phyloP scores from a whole-genome alignment of 768 basidiomycete species.

The Lactarius deliciosus region DNA sequence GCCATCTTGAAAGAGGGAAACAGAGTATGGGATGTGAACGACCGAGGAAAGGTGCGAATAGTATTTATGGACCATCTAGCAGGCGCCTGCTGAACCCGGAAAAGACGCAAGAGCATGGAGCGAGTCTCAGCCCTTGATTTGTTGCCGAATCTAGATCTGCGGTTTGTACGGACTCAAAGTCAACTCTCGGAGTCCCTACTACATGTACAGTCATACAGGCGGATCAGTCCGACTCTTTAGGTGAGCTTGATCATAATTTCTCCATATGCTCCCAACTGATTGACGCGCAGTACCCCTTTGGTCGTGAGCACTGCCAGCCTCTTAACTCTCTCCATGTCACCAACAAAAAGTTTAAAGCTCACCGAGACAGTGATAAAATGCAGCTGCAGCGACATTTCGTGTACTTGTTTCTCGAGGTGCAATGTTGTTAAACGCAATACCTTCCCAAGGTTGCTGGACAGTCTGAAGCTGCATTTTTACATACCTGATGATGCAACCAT shows the following conservation, averaged over 20 bases:
- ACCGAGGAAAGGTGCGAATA: background rate
- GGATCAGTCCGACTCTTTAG: conserved; percentile 28
- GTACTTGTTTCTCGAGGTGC: conserved; percentile 67
- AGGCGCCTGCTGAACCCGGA: background rate
- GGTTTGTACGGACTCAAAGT: conserved; percentile 18
- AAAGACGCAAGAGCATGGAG: background rate
- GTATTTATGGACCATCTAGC: conserved; percentile 20
- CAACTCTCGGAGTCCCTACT: conserved; percentile 18
- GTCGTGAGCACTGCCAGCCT: conserved; percentile 63
- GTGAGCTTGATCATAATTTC: conserved; percentile 45
- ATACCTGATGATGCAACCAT: conserved; percentile 49
- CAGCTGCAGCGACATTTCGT: conserved; percentile 74
- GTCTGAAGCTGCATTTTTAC: conserved; percentile 72
- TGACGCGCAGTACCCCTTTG: conserved; percentile 63
- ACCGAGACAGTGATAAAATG: conserved; percentile 87
- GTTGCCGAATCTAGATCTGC: conserved; percentile 5
- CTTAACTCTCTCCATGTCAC: background rate
- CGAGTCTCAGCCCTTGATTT: conserved; percentile 4
- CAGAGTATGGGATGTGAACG: conserved; percentile 2
- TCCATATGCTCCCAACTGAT: conserved; percentile 63
- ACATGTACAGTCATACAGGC: background rate
- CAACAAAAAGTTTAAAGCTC: conserved; percentile 17
- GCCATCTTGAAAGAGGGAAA: conserved; percentile 41
- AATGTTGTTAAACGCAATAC: conserved; percentile 62
- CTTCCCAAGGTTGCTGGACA: conserved; percentile 46